Evolutionary conservation across 1,284 basidiomycete species (phyloP).

Genomic region (Exobasidium rhododendri): DNA sequence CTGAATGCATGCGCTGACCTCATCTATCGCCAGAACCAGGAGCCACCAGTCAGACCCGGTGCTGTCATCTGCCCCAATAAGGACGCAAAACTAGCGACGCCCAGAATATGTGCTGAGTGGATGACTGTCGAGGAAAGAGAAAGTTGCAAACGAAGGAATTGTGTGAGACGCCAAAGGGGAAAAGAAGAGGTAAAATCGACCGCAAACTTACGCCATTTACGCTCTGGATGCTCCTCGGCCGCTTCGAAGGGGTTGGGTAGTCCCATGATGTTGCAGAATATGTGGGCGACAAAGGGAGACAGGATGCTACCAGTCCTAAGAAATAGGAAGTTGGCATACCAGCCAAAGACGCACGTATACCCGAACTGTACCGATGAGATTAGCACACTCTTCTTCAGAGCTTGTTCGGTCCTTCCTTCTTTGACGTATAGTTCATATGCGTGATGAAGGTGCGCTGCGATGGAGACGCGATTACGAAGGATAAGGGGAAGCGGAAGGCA

Average conservation of each 20-base stretch:
- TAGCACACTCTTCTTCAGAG: slow-evolving; percentile 65
- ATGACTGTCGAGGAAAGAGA: slow-evolving; percentile 45
- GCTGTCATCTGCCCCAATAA: slow-evolving; percentile 30
- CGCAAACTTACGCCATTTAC: slow-evolving; percentile 56
- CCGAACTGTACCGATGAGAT: slow-evolving; percentile 71
- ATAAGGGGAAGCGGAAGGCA: background rate
- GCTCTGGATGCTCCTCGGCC: slow-evolving; percentile 55
- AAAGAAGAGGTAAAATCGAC: too few relatives aligned
- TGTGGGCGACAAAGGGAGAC: slow-evolving; percentile 67
- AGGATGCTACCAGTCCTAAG: slow-evolving; percentile 66
- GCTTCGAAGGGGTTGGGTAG: slow-evolving; percentile 63
- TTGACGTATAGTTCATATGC: slow-evolving; percentile 76
- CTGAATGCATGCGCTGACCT: too few relatives aligned
- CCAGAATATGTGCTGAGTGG: slow-evolving; percentile 59
- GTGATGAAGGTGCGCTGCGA: slow-evolving; percentile 83
- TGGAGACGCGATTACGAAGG: too few relatives aligned
- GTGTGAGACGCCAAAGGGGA: too few relatives aligned
- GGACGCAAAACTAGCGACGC: slow-evolving; percentile 59
- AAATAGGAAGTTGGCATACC: slow-evolving; percentile 80
- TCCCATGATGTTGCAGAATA: slow-evolving; percentile 93
- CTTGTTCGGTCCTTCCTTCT: slow-evolving; percentile 54
- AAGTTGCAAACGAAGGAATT: too few relatives aligned
- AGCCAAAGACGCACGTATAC: slow-evolving; percentile 90
- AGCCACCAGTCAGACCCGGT: slow-evolving; percentile 20
- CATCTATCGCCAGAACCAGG: slow-evolving; percentile 30